Conservation (phyloP, 2,329 filamentous ascomycete genomes). For the Colletotrichum incanum region DNA sequence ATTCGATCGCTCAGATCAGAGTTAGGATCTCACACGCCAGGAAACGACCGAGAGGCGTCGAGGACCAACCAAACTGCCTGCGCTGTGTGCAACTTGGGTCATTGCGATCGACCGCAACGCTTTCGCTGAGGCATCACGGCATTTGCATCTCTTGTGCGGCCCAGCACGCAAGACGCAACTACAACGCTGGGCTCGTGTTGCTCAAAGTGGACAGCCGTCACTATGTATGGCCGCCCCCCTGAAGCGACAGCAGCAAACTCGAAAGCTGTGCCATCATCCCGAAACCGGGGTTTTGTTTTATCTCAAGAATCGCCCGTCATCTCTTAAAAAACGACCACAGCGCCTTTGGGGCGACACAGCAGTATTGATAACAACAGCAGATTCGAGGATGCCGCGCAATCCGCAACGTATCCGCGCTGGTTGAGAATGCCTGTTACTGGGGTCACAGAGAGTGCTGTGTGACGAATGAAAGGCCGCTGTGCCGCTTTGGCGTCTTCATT, state of each 20-base stretch:
- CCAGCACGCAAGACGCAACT: slow-evolving; percentile 5
- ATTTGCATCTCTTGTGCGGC: slow-evolving; percentile 13
- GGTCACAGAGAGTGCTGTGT: slow-evolving; percentile 20
- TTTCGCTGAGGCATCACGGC: slow-evolving; percentile 5
- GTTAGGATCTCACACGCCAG: slow-evolving; percentile 31
- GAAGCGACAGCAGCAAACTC: slow-evolving; percentile 5
- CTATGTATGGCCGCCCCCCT: not conserved
- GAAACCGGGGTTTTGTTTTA: not conserved
- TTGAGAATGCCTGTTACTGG: slow-evolving; percentile 14
- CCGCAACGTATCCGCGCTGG: slow-evolving; percentile 24
- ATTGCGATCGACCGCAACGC: slow-evolving; percentile 6
- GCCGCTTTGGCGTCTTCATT: slow-evolving; percentile 36
- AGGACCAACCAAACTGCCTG: not conserved
- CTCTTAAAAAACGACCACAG: slow-evolving; percentile 10
- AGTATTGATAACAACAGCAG: slow-evolving; percentile 15
- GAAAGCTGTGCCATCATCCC: slow-evolving; percentile 5
- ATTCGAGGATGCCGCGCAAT: slow-evolving; percentile 35
- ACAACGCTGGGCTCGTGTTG: slow-evolving; percentile 12
- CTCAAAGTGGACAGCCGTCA: slow-evolving; percentile 4
- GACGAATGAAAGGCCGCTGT: slow-evolving; percentile 34
- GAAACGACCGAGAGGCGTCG: slow-evolving; percentile 4
- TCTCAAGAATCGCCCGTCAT: slow-evolving; percentile 6
- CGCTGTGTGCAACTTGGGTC: not conserved
- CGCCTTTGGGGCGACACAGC: slow-evolving; percentile 20
- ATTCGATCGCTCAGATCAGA: slow-evolving; percentile 41